Evolutionary conservation across 169 alveolate genomes (phyloP).

Genomic region (Plasmodium ovale): DNA sequence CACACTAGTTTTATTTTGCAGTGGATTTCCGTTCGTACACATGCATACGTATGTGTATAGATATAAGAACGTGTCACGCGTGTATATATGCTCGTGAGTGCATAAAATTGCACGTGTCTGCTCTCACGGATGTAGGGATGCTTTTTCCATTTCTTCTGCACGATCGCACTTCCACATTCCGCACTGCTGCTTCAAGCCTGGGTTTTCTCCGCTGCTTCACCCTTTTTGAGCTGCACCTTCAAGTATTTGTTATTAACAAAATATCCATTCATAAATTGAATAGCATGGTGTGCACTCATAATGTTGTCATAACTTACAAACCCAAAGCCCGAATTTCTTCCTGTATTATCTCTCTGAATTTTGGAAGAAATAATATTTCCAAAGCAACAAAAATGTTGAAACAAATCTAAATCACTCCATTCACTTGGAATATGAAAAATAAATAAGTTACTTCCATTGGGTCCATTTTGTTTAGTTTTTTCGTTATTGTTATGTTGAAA

Average conservation of each 20-base stretch:
- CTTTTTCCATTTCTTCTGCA: not conserved
- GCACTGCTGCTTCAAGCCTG: not conserved
- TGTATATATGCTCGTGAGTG: not conserved
- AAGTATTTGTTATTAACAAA: conserved; percentile 89
- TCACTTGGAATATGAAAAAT: conserved; percentile 93
- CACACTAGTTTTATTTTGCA: too few relatives aligned
- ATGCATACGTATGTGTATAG: not conserved
- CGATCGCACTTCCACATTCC: too few relatives aligned
- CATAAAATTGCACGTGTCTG: not conserved
- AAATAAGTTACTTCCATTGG: conserved; percentile 93
- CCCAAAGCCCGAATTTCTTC: conserved; percentile 91
- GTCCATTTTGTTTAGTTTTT: conserved; percentile 86
- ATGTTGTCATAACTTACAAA: conserved; percentile 91
- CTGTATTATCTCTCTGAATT: conserved; percentile 90
- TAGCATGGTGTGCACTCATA: conserved; percentile 92
- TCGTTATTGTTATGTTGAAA: conserved; percentile 77
- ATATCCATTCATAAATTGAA: conserved; percentile 92
- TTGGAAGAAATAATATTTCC: conserved; percentile 93
- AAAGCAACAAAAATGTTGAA: conserved; percentile 88
- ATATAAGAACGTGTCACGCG: not conserved
- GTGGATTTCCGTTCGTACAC: too few relatives aligned
- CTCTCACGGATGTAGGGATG: not conserved
- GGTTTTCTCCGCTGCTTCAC: conserved; percentile 79
- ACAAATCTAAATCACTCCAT: conserved; percentile 91
- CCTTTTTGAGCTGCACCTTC: conserved; percentile 90